Evolutionary conservation across 2,329 filamentous ascomycete species (phyloP).

Genomic region (Curvularia sp.): DNA sequence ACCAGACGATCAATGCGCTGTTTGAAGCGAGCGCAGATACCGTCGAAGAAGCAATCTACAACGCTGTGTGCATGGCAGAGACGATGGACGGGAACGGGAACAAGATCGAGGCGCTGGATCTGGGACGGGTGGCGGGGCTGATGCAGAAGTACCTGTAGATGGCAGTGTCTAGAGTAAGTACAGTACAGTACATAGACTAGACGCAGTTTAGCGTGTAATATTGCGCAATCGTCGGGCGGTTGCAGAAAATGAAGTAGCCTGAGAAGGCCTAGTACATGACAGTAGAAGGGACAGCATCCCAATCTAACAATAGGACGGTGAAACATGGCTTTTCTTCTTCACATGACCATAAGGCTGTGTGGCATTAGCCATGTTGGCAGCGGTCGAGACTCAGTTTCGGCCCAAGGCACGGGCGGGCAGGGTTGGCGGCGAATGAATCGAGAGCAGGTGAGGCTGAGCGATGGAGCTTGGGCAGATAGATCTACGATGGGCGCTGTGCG

Average conservation of each 20-base stretch:
- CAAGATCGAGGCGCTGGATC: constrained; percentile 46
- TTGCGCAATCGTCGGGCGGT: constrained; percentile 1
- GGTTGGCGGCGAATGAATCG: neutral
- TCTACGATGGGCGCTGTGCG: constrained; percentile 11
- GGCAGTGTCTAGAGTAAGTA: neutral
- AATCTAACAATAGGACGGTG: neutral
- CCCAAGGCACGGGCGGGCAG: neutral
- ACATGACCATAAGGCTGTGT: neutral
- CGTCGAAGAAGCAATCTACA: constrained; percentile 71
- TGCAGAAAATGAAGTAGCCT: neutral
- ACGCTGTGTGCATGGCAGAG: constrained; percentile 68
- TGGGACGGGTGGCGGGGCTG: constrained; percentile 47
- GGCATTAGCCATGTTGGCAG: neutral
- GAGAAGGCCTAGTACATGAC: neutral
- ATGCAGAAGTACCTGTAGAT: constrained; percentile 44
- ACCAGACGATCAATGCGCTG: constrained; percentile 66
- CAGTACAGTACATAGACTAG: neutral
- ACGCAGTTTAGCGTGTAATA: neutral
- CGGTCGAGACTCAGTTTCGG: neutral
- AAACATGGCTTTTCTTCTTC: neutral
- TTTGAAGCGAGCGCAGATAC: constrained; percentile 69
- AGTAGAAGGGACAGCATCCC: neutral
- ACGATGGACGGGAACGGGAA: constrained; percentile 64
- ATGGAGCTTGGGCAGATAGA: constrained; percentile 8
- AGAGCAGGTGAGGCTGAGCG: constrained; percentile 2